Conservation (phyloP, 805 yeast species). For the Wickerhamiella domercqiae region DNA sequence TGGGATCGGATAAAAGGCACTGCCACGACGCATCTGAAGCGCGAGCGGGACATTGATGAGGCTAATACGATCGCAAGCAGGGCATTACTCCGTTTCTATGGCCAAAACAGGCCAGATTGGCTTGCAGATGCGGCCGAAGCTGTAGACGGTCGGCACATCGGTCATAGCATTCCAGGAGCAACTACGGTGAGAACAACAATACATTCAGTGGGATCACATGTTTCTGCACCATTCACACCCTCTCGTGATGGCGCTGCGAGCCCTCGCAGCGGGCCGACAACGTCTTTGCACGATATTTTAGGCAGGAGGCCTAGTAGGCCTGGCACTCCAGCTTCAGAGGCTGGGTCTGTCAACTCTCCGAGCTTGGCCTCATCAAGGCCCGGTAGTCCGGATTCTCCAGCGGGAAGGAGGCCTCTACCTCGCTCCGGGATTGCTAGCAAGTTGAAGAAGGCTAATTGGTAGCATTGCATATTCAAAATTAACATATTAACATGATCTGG, state of each 20-base stretch:
- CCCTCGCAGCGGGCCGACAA: background rate
- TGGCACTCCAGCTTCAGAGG: too few relatives aligned
- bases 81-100: slow-evolving; percentile 30
- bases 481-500: too few relatives aligned
- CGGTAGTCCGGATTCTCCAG: background rate
- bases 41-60: slow-evolving; percentile 29
- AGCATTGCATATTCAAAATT: too few relatives aligned
- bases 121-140: slow-evolving; percentile 12
- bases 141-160: too few relatives aligned
- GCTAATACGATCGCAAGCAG: slow-evolving; percentile 32
- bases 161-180: too few relatives aligned
- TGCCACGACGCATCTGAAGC: slow-evolving; percentile 19
- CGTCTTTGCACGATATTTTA: background rate
- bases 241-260: background rate
- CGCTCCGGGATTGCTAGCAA: slow-evolving; percentile 1
- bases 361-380: too few relatives aligned
- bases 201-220: too few relatives aligned
- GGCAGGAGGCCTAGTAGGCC: too few relatives aligned
- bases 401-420: background rate
- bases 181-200: too few relatives aligned
- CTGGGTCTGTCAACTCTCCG: too few relatives aligned
- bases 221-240: background rate
- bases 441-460: slow-evolving; percentile 1
- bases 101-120: slow-evolving; percentile 22
- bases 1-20: slow-evolving; percentile 21